Base-by-base conservation (phyloP, 2,329 filamentous ascomycete species). In the Aspergillus amoenus region DNA sequence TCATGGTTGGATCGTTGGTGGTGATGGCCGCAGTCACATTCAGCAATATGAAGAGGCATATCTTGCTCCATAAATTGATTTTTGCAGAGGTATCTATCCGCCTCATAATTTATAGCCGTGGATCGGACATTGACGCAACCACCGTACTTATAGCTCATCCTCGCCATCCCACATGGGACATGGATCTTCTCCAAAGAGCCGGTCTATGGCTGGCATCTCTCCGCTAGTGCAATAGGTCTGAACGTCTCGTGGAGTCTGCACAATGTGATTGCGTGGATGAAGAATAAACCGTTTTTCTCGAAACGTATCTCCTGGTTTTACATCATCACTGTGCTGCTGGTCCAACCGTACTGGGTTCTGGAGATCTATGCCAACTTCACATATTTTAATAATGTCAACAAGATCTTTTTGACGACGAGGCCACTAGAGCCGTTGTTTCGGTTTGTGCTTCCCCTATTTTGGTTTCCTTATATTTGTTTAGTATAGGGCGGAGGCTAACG, bases 181-280 rank as follows among this genome's bases (percentile, higher is more conserved):
- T 86, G 84, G 68, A 80, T 84, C 34, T 86, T 87, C 71, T 78
- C 81, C 56, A 72, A 79, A 58, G 77, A 76, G 9, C 82, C 82
- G 0, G 75, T 76, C 2, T 86, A 85, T 66, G 84, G 82, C 46
- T 88, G 85, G 85, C 88, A 85, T 70, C 76, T 88, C 3, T 85
- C 83, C 1, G 74, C 78, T 21, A 84, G 82, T 4, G 85, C 83
- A 6, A 81, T 87, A 5, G 79, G 83, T 17, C 78, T 88, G 18
- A 86, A 86, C 61, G 73, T 79, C 17, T 86, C 83, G 4, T 88
- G 84, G 83, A 79, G 77, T 15, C 70, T 88, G 4, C 86, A 88
- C 70, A 88, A 88, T 61, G 77, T 88, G 60, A 84, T 88, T 56
- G 80, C 85, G 0, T 88, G 85, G 85, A 81, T 88, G 70, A 88